Conservation (phyloP, 108 stramenopile species). For the Cylindrotheca closterium region DNA sequence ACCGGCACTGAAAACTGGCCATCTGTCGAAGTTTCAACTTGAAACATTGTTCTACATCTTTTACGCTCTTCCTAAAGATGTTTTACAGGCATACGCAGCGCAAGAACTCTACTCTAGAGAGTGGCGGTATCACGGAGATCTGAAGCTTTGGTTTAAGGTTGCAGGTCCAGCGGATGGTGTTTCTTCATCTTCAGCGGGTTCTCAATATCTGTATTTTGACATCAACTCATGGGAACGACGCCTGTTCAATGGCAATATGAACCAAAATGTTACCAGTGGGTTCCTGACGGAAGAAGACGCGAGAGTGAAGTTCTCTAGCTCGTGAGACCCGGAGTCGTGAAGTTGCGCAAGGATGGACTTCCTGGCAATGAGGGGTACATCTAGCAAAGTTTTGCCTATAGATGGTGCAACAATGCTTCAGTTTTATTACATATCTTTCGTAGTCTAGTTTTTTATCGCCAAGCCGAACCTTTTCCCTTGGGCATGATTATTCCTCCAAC, state of each 20-base stretch:
- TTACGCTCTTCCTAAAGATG: slow-evolving; percentile 96
- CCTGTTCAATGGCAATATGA: slow-evolving; percentile 79
- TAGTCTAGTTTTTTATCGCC: too few relatives aligned
- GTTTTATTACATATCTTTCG: too few relatives aligned
- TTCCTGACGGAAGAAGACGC: slow-evolving; percentile 86
- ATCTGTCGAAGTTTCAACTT: slow-evolving; percentile 93
- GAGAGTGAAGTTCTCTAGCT: slow-evolving; percentile 84
- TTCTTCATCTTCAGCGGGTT: slow-evolving; percentile 36
- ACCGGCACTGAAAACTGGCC: slow-evolving; percentile 86
- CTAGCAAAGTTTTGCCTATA: too few relatives aligned
- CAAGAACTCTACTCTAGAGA: slow-evolving; percentile 96
- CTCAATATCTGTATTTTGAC: slow-evolving; percentile 90
- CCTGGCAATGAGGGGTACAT: too few relatives aligned
- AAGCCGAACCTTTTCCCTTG: too few relatives aligned
- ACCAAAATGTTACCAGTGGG: slow-evolving; percentile 80
- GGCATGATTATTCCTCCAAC: too few relatives aligned
- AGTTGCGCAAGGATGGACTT: too few relatives aligned
- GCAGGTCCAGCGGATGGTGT: slow-evolving; percentile 72
- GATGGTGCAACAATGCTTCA: too few relatives aligned
- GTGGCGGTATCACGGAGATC: slow-evolving; percentile 96
- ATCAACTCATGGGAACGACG: slow-evolving; percentile 88
- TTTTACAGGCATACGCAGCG: slow-evolving; percentile 95
- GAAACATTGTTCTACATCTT: slow-evolving; percentile 99
- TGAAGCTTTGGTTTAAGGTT: slow-evolving; percentile 95
- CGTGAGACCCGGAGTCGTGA: slow-evolving; percentile 43